These are phyloP conservation scores for Coemansia sp. DNA, from an alignment of 192 early-diverging fungal species.

Conservation along the genomic window DNA sequence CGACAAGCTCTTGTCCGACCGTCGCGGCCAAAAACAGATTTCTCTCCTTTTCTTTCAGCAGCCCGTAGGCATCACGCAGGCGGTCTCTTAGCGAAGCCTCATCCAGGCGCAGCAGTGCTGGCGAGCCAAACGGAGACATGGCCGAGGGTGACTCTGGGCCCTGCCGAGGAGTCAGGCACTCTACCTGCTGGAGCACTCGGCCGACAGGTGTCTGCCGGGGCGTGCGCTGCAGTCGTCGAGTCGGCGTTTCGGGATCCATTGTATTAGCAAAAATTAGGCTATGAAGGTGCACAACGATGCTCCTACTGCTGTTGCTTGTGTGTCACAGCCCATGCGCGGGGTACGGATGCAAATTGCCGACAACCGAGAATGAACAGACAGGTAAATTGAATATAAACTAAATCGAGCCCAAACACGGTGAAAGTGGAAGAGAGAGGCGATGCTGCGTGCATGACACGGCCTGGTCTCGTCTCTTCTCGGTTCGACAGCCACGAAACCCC, in stretches of 20 bases:
- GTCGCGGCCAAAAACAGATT: conserved; percentile 45
- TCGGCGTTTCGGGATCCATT: conserved; percentile 34
- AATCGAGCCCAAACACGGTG: neutral
- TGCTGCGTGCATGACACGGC: too few relatives aligned
- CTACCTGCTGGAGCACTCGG: conserved; percentile 18
- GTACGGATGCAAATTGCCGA: neutral
- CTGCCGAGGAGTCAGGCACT: conserved; percentile 17
- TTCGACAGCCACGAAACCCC: neutral
- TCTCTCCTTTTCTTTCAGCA: conserved; percentile 48
- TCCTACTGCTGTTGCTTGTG: neutral
- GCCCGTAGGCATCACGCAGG: conserved; percentile 38
- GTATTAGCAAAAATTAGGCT: neutral
- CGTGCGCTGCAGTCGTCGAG: conserved; percentile 5
- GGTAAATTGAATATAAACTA: neutral
- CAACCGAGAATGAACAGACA: neutral
- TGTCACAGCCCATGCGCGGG: neutral
- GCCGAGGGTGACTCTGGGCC: neutral
- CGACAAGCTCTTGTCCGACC: conserved; percentile 46
- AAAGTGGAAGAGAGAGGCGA: neutral
- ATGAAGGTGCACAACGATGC: neutral
- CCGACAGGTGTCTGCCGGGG: conserved; percentile 10
- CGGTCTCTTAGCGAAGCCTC: conserved; percentile 32
- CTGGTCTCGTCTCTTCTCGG: neutral
- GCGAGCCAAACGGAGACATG: conserved; percentile 29
- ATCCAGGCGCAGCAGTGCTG: conserved; percentile 37